phyloP scores from a whole-genome alignment of 2,329 filamentous ascomycete genomes.

The Colletotrichum chlorophyti region DNA sequence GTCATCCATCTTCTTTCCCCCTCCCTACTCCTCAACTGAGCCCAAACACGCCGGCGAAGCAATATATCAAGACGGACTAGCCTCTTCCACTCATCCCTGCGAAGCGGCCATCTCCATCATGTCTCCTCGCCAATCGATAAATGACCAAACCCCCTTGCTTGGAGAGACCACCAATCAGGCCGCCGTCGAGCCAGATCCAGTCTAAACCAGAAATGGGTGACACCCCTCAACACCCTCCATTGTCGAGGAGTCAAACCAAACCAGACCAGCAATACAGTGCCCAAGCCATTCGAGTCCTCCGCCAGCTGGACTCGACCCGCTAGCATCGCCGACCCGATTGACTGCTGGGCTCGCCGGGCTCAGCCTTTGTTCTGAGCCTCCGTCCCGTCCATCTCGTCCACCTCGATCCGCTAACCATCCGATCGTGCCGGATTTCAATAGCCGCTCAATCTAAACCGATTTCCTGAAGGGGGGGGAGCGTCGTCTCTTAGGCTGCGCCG shows the following conservation, averaged over 20 bases:
- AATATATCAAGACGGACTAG: background rate
- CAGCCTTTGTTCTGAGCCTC: slow-evolving; percentile 1
- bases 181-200: background rate
- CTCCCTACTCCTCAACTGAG: no score
- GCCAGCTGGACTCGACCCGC: background rate
- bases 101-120: slow-evolving; percentile 6
- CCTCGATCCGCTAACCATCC: background rate
- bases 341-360: background rate
- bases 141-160: background rate
- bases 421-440: background rate
- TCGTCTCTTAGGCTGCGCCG: no score
- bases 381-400: no score
- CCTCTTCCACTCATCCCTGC: slow-evolving; percentile 1
- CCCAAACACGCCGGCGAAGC: background rate
- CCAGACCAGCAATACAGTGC: background rate
- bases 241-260: background rate
- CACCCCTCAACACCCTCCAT: background rate
- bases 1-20: no score
- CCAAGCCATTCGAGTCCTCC: background rate
- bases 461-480: no score
- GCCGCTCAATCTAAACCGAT: background rate
- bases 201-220: background rate
- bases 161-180: background rate
- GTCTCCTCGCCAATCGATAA: slow-evolving; percentile 11
- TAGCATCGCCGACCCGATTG: slow-evolving; percentile 3